phyloP scores from a whole-genome alignment of 805 yeast species.

The Metschnikowia matae region DNA sequence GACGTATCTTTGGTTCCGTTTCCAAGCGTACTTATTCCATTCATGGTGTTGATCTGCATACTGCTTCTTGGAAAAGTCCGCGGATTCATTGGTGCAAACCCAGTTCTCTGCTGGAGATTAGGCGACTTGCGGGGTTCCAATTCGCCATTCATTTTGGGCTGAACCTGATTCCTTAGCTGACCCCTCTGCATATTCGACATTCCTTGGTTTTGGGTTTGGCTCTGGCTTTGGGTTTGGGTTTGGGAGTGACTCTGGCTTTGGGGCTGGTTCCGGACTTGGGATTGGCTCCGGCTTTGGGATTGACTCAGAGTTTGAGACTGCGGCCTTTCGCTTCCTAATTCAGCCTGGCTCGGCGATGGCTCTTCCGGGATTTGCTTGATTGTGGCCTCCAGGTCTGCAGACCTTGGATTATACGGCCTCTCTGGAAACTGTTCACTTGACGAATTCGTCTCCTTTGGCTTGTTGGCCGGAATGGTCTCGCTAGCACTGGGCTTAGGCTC shows the following conservation, averaged over 20 bases:
- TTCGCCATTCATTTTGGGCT: not conserved
- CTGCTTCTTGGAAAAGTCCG: not conserved
- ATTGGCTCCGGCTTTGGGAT: not conserved
- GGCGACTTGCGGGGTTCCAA: not conserved
- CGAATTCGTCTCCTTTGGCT: not conserved
- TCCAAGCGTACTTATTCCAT: not conserved
- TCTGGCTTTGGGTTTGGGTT: not conserved
- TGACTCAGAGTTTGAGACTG: not conserved
- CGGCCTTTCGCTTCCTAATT: not conserved
- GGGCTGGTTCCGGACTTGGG: not conserved
- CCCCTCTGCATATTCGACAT: no score
- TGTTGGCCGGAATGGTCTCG: not conserved
- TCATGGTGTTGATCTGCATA: not conserved
- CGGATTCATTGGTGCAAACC: not conserved
- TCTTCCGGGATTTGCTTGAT: conserved; percentile 1
- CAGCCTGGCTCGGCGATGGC: not conserved
- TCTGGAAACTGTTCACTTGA: not conserved
- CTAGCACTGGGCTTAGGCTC: not conserved
- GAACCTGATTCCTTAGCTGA: not conserved
- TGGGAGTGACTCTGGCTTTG: not conserved
- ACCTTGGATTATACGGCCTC: not conserved
- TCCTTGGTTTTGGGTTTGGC: not conserved
- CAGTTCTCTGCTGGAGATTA: not conserved
- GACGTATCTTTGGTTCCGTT: not conserved
- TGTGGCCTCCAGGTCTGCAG: conserved; percentile 3